Base-by-base conservation (phyloP, 2,329 filamentous ascomycete species). In the Pseudocercospora ulei region DNA sequence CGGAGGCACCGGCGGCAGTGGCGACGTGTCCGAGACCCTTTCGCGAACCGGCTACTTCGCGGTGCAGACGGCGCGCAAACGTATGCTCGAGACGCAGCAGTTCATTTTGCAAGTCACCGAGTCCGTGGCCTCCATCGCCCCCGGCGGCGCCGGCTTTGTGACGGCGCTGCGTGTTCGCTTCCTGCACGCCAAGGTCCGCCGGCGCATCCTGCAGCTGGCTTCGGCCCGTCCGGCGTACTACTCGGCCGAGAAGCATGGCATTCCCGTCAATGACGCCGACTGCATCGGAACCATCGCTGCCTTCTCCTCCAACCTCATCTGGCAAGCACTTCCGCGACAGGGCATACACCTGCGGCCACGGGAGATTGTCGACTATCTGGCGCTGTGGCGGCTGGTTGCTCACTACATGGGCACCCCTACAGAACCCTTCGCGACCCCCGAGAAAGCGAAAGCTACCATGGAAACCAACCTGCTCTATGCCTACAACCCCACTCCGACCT, bases 261-360 rank as follows among this genome's bases (percentile, higher is more conserved):
- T 78, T 3, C 78, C 78, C 2, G 74, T 84, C 54, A 85, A 79
- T 50, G 78, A 85, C 49, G 67, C 85, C 2, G 80, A 86, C 57
- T 73, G 69, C 43, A 74, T 84, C 14, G 76, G 67, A 8, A 85
- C 80, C 1, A 76, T 85, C 43, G 67, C 66, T 27, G 73, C 73
- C 1, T 85, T 85, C 58, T 80, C 74, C 0, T 67, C 73, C 0
- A 71, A 70, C 0, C 58, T 83, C 1, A 67, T 84, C 43, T 84
- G 72, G 67, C 56, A 81, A 17, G 71, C 72, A 11, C 67, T 84
- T 5, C 80, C 80, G 0, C 68, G 78, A 0, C 80, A 84, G 59
- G 80, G 80, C 2, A 75, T 86, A 39, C 75, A 64, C 46, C 62
- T 80, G 17, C 67, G 68, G 0, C 41, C 65, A n/a, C 69, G 70